Evolutionary conservation across 1,284 basidiomycete species (phyloP).

Genomic region (Puccinia brachypodii): DNA sequence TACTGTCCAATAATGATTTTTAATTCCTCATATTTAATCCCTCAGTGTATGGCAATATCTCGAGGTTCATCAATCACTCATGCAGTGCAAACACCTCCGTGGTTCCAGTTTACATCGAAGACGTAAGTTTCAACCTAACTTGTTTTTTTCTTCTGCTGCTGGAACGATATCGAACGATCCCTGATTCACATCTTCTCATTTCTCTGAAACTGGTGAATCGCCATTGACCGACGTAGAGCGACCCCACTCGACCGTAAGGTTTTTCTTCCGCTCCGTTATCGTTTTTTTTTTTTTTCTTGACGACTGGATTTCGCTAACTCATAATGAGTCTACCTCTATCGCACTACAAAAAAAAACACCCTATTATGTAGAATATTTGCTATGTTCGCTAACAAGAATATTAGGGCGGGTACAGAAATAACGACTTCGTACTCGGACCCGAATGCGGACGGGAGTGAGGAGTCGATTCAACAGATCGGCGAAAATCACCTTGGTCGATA

Average conservation of each 20-base stretch:
- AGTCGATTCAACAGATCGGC: not conserved
- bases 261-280: not conserved
- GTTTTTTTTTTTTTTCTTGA: not conserved
- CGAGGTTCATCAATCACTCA: constrained; percentile 43
- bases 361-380: constrained; percentile 27
- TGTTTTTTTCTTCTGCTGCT: not conserved
- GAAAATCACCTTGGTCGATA: not conserved
- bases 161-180: not conserved
- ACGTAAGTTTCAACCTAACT: constrained; percentile 24
- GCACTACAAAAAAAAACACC: not conserved
- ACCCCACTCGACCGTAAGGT: constrained; percentile 38
- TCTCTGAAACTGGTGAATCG: not conserved
- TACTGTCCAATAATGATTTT: not conserved
- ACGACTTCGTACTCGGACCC: constrained; percentile 44
- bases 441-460: not conserved
- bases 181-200: not conserved
- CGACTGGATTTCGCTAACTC: not conserved
- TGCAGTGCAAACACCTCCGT: constrained; percentile 36
- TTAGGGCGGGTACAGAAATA: constrained; percentile 29
- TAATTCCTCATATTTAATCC: not conserved
- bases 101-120: constrained; percentile 42
- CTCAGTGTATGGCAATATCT: constrained; percentile 37
- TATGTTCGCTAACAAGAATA: constrained; percentile 42
- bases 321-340: not conserved
- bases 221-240: not conserved